phyloP scores from a whole-genome alignment of 2,329 filamentous ascomycete species.

The Pyrenophora teres region DNA sequence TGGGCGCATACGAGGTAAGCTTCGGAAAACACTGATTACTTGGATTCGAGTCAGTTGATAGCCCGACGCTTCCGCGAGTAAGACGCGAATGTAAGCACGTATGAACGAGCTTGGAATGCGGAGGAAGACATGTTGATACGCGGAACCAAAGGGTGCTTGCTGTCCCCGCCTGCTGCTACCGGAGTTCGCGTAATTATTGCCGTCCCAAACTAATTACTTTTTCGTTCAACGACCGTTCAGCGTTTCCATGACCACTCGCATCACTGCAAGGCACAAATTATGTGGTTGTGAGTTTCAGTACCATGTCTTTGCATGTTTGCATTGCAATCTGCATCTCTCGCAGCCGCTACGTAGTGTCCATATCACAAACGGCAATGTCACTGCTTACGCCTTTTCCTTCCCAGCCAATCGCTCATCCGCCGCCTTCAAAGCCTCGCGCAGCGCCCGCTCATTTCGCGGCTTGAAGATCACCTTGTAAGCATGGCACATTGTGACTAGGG shows the following conservation, averaged over 20 bases:
- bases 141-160: neutral
- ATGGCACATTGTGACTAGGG: slow-evolving; percentile 64
- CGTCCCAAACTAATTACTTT: neutral
- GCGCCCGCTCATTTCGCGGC: slow-evolving; percentile 56
- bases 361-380: neutral
- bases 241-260: too few relatives aligned
- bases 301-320: too few relatives aligned
- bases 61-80: too few relatives aligned
- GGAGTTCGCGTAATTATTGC: slow-evolving; percentile 7
- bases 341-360: too few relatives aligned
- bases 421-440: slow-evolving; percentile 50
- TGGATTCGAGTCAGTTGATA: too few relatives aligned
- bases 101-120: too few relatives aligned
- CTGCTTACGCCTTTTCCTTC: slow-evolving; percentile 11
- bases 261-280: too few relatives aligned
- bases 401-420: slow-evolving; percentile 34
- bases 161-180: too few relatives aligned
- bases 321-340: too few relatives aligned
- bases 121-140: slow-evolving; percentile 16
- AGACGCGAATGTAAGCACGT: too few relatives aligned
- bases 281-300: too few relatives aligned
- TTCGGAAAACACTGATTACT: neutral
- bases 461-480: slow-evolving; percentile 64
- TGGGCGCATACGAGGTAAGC: slow-evolving; percentile 13
- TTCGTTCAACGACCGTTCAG: too few relatives aligned